phyloP scores from a whole-genome alignment of 2,329 filamentous ascomycete species.

The Xenosphaeropsis pyriputrescens region DNA sequence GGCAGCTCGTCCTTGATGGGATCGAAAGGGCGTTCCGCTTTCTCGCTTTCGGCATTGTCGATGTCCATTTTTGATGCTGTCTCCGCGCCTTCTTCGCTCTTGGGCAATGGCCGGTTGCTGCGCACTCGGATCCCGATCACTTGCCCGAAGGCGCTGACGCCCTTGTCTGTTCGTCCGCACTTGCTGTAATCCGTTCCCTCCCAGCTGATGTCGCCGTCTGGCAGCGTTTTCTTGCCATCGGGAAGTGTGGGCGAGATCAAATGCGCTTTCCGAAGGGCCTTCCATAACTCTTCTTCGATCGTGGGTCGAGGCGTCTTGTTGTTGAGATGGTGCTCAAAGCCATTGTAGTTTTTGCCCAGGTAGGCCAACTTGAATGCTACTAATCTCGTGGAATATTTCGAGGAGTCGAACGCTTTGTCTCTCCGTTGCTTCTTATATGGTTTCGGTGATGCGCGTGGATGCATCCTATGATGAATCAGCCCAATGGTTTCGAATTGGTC shows the following conservation, averaged over 20 bases:
- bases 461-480: neutral
- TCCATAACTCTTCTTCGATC: slow-evolving; percentile 89
- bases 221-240: slow-evolving; percentile 22
- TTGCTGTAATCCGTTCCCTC: slow-evolving; percentile 84
- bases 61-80: slow-evolving; percentile 10
- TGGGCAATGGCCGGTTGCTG: slow-evolving; percentile 54
- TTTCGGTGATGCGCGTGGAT: slow-evolving; percentile 20
- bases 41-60: slow-evolving; percentile 13
- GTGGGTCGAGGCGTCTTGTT: slow-evolving; percentile 57
- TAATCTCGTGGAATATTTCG: slow-evolving; percentile 66
- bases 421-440: slow-evolving; percentile 12
- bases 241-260: slow-evolving; percentile 52
- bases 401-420: slow-evolving; percentile 45
- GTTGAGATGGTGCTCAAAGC: slow-evolving; percentile 73
- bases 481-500: slow-evolving; percentile 1
- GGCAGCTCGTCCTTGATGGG: slow-evolving; percentile 67
- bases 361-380: slow-evolving; percentile 93
- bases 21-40: slow-evolving; percentile 34
- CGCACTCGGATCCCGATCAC: slow-evolving; percentile 74
- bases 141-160: slow-evolving; percentile 94
- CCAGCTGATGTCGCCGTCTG: slow-evolving; percentile 53
- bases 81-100: slow-evolving; percentile 11
- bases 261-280: slow-evolving; percentile 67
- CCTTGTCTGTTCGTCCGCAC: slow-evolving; percentile 82
- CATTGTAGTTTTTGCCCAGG: slow-evolving; percentile 79